Percentiles rank a stretch among this genome's conserved stretches.
Evolutionary conservation across 2,329 filamentous ascomycete genomes (phyloP).

Genomic region (Nigrospora oryzae): DNA sequence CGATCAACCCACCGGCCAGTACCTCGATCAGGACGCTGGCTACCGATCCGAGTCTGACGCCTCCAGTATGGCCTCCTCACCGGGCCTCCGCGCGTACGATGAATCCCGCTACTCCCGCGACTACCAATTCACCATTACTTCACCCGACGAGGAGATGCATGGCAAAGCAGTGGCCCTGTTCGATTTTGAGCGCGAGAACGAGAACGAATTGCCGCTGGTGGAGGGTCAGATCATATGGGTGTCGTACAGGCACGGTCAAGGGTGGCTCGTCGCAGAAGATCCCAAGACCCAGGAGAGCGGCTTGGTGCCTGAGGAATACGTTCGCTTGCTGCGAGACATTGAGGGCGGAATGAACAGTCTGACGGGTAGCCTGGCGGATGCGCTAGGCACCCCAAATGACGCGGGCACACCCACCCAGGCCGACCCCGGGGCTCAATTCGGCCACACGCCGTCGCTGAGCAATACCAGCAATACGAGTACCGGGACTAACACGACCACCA

Average conservation of each 20-base stretch:
- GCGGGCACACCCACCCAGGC: slow-evolving; percentile 53
- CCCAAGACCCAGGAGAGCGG: slow-evolving; percentile 91
- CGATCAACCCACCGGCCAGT: slow-evolving; percentile 35
- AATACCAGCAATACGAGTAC: slow-evolving; percentile 22
- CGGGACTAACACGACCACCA: no score
- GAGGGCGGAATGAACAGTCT: slow-evolving; percentile 78
- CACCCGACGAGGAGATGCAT: slow-evolving; percentile 94
- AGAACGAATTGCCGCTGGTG: slow-evolving; percentile 86
- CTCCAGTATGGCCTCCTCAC: slow-evolving; percentile 51
- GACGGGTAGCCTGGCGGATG: slow-evolving; percentile 50
- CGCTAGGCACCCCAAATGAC: slow-evolving; percentile 43
- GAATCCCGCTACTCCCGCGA: slow-evolving; percentile 80
- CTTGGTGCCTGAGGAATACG: slow-evolving; percentile 92
- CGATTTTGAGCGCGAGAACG: slow-evolving; percentile 90
- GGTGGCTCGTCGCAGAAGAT: slow-evolving; percentile 95
- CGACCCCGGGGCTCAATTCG: slow-evolving; percentile 34
- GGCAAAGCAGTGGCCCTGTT: slow-evolving; percentile 93
- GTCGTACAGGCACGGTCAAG: slow-evolving; percentile 90
- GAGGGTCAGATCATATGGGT: slow-evolving; percentile 97
- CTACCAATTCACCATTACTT: slow-evolving; percentile 91
- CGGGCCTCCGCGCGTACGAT: slow-evolving; percentile 51
- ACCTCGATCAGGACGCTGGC: slow-evolving; percentile 36
- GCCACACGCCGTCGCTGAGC: slow-evolving; percentile 33
- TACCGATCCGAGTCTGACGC: slow-evolving; percentile 49
- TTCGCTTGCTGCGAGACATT: slow-evolving; percentile 84